phyloP scores from a whole-genome alignment of 2,329 filamentous ascomycete genomes.

The Thermoascus crustaceus region DNA sequence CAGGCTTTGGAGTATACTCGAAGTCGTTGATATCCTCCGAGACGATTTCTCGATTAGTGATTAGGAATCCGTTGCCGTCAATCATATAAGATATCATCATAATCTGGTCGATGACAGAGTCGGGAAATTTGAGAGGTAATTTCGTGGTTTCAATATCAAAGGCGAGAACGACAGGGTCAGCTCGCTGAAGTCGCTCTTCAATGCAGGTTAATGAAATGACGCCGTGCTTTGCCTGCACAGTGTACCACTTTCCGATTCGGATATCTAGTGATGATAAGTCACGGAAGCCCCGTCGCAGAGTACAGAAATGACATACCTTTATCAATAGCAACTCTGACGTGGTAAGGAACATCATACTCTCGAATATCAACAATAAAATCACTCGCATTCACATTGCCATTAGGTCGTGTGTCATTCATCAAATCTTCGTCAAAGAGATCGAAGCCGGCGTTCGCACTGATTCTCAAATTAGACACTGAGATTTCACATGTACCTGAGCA shows the following conservation, averaged over 20 bases:
- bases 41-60: constrained; percentile 95
- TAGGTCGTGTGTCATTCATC: constrained; percentile 71
- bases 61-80: constrained; percentile 92
- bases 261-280: constrained; percentile 56
- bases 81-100: constrained; percentile 99
- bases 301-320: constrained; percentile 49
- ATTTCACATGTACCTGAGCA: constrained; percentile 1
- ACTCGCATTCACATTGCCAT: constrained; percentile 77
- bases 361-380: constrained; percentile 97
- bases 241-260: constrained; percentile 94
- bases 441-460: constrained; percentile 68
- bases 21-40: constrained; percentile 97
- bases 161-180: constrained; percentile 97
- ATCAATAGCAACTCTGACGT: constrained; percentile 97
- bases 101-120: constrained; percentile 86
- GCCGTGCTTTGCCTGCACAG: constrained; percentile 87
- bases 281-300: neutral
- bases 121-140: constrained; percentile 90
- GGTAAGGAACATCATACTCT: constrained; percentile 98
- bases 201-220: constrained; percentile 74
- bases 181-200: constrained; percentile 77
- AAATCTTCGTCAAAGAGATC: constrained; percentile 93
- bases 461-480: constrained; percentile 16
- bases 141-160: constrained; percentile 99
- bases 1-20: constrained; percentile 94